Base-by-base conservation (phyloP, 495 filamentous ascomycete genomes). In the Penicillium desertorum region DNA sequence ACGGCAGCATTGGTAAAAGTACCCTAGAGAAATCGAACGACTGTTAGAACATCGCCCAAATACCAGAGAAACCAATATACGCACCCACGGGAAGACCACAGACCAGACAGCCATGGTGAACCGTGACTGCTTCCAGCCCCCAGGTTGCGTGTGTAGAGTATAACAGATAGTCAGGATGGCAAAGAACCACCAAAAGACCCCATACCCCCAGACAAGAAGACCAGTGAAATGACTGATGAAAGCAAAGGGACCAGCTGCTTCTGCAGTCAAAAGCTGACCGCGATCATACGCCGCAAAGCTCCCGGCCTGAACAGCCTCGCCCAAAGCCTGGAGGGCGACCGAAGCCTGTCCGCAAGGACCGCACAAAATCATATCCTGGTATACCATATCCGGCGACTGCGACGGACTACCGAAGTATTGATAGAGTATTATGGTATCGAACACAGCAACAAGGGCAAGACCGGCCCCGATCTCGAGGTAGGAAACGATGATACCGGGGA, bases 361-460 rank as follows among this genome's bases (percentile, higher is more conserved):
- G 59, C 67, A 70, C 16, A 75, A 9, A 9, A 75, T 69, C 71
- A 76, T 75, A 43, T 76, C 72, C 49, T 69, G 60, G 32, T 62
- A 70, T 12, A 71, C 62, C 27, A 62, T 63, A 2, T 65, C 61
- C 7, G 62, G 20, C 7, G 45, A 8, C 6, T 62, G 62, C 16
- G 60, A 60, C n/a, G 45, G 34, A 16, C 52, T 56, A 47, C 66
- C 53, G 45, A 74, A 69, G 53, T 66, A 63, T 25, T 67, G 63
- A 41, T 60, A 51, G 14, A 73, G 44, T 50, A 70, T 62, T 11
- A 70, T 45, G 29, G 59, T 46, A 36, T 62, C 45, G 46, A 68
- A 53, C 20, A 39, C 62, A 10, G 60, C 49, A 0, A 70, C 65
- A 6, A 76, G 51, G 0, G 61, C 54, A n/a, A 76, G 44, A 0